A percentile compares a stretch with the other conserved stretches of the same genome.
These are phyloP conservation scores for Pulveroboletus sp. DNA, from an alignment of 768 basidiomycete genomes.

Conservation along the genomic window DNA sequence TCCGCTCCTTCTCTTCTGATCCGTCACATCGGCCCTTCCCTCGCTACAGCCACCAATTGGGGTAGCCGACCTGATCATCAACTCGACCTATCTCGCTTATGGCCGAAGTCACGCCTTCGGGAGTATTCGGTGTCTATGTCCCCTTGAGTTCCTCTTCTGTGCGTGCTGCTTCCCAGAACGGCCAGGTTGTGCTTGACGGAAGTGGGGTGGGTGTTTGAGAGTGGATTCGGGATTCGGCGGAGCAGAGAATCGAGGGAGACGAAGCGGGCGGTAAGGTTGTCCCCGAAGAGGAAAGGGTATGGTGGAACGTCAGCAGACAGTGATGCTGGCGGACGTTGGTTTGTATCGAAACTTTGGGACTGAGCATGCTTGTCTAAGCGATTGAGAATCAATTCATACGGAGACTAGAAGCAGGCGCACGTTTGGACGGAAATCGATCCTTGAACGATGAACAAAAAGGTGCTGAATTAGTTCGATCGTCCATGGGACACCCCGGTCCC, in stretches of 20 bases:
- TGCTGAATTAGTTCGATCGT: no score
- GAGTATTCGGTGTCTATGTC: constrained; percentile 75
- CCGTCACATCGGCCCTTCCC: constrained; percentile 71
- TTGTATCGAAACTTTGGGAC: no score
- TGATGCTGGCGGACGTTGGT: no score
- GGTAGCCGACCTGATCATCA: constrained; percentile 67
- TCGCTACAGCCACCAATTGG: constrained; percentile 78
- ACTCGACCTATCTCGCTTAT: constrained; percentile 79
- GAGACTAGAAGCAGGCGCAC: no score
- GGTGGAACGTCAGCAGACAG: no score
- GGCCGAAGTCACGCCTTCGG: constrained; percentile 65
- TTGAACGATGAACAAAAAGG: no score
- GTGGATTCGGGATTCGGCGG: constrained; percentile 62
- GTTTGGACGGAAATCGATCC: no score
- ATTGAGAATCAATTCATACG: no score
- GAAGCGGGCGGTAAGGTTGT: no score
- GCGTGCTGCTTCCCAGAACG: constrained; percentile 74
- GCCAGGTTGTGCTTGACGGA: constrained; percentile 69
- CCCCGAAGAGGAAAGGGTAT: no score
- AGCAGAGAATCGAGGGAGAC: constrained; percentile 42
- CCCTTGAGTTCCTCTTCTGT: constrained; percentile 67
- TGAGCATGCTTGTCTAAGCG: no score
- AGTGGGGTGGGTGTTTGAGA: constrained; percentile 56
- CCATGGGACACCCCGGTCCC: no score
- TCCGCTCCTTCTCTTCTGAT: constrained; percentile 37